phyloP scores from a whole-genome alignment of 1,284 basidiomycete species.

The Exsudoporus floridanus region DNA sequence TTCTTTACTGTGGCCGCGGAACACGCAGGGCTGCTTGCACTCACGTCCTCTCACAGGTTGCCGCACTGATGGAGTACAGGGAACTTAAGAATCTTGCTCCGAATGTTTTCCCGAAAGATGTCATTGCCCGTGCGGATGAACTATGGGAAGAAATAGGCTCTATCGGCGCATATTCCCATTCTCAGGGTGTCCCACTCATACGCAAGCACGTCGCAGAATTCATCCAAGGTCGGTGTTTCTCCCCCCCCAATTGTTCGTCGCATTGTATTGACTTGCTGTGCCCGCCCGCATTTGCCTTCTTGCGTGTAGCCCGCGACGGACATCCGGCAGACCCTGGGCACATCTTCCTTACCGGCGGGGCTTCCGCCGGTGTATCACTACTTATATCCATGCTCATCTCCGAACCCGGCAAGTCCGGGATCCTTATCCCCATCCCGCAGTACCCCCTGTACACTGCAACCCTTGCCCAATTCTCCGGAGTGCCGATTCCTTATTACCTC shows the following conservation, averaged over 20 bases:
- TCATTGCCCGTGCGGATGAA: conserved; percentile 78
- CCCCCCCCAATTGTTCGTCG: neutral
- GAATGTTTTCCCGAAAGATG: conserved; percentile 83
- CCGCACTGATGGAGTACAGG: conserved; percentile 91
- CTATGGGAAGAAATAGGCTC: conserved; percentile 88
- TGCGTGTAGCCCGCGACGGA: conserved; percentile 78
- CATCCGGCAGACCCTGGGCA: conserved; percentile 80
- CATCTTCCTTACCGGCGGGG: conserved; percentile 94
- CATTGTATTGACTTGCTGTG: conserved; percentile 9
- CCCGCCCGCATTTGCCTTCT: neutral
- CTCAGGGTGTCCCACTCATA: conserved; percentile 89
- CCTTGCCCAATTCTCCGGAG: conserved; percentile 81
- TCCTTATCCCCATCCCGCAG: conserved; percentile 97
- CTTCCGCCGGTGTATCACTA: conserved; percentile 88
- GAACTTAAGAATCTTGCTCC: conserved; percentile 78
- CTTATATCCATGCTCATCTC: conserved; percentile 81
- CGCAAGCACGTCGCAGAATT: conserved; percentile 89
- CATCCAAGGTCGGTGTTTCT: conserved; percentile 46
- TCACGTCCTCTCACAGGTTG: conserved; percentile 54
- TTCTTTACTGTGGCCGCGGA: neutral
- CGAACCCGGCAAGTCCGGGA: conserved; percentile 61
- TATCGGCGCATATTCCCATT: conserved; percentile 94
- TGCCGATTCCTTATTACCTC: conserved; percentile 87
- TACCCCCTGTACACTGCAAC: conserved; percentile 97
- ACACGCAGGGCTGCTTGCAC: neutral